A percentile compares a stretch with the other conserved stretches of the same genome.
phyloP scores from a whole-genome alignment of 768 basidiomycete genomes.

The Lactifluus pinguis region DNA sequence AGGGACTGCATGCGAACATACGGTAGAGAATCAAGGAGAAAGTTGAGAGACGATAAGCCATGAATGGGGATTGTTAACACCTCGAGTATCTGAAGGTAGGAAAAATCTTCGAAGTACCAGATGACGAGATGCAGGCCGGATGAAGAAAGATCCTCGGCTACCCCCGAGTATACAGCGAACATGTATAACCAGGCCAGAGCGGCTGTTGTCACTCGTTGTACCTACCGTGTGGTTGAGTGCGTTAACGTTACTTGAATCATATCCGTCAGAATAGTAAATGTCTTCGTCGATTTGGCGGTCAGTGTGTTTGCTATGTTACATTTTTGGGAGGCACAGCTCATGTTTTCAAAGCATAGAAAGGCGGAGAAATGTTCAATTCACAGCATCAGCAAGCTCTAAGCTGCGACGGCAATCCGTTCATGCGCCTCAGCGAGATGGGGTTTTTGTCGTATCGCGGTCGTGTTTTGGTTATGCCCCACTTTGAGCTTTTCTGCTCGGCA shows the following conservation, averaged over 20 bases:
- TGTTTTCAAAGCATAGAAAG: neutral
- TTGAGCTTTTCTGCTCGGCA: slow-evolving; percentile 53
- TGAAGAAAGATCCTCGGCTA: slow-evolving; percentile 34
- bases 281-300: neutral
- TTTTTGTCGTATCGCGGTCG: slow-evolving; percentile 19
- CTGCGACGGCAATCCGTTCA: slow-evolving; percentile 23
- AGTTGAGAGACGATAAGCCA: slow-evolving; percentile 31
- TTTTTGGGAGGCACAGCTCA: neutral
- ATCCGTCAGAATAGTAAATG: neutral
- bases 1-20: slow-evolving; percentile 5
- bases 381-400: slow-evolving; percentile 17
- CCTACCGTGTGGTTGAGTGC: too few species aligned
- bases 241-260: neutral
- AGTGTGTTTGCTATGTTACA: neutral
- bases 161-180: too few species aligned
- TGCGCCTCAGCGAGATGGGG: slow-evolving; percentile 17
- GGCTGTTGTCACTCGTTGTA: too few species aligned
- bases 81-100: slow-evolving; percentile 83
- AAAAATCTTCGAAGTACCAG: slow-evolving; percentile 96
- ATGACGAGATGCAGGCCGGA: slow-evolving; percentile 54
- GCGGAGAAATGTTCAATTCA: neutral
- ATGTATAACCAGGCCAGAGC: too few species aligned
- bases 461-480: slow-evolving; percentile 17
- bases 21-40: slow-evolving; percentile 56
- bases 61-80: slow-evolving; percentile 30